Base-by-base conservation (phyloP, 2,329 filamentous ascomycete species). In the Thielaviopsis populi region DNA sequence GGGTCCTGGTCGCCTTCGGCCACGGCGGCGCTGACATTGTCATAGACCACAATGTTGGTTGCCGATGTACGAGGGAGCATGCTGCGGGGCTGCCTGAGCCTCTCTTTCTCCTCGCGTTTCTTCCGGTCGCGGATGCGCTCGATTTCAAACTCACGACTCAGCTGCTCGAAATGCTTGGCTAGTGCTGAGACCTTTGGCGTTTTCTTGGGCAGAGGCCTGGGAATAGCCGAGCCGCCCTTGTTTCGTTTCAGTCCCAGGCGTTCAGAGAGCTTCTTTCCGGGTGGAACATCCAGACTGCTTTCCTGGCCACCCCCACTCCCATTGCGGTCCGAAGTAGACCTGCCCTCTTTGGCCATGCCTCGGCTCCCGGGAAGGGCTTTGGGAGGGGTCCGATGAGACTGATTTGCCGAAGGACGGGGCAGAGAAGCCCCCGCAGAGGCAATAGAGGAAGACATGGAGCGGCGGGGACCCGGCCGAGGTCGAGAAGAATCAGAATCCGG, bases 71-170 rank as follows among this genome's bases (percentile, higher is more conserved):
- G 83, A 22, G 94, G 92, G 24, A 84, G 74, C 72, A 92, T 92
- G 0, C 90, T 89, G 67, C 91, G 83, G 15, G 89, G 89, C 72
- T 82, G 79, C 53, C 80, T 78, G 24, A 83, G 81, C 10, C 59
- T 53, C 71, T 87, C 85, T 70, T 86, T 90, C 56, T 89, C 88
- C 30, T 89, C 88, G 66, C 89, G 80, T 72, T 91, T 87, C 69
- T 86, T 87, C 68, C 89, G 84, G 72, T 97, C 92, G 59, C 88
- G 86, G 68, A 95, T 83, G 54, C 94, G 83, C 74, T 99, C 92
- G 70, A 92, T 95, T 71, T 96, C 91, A 69, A 99, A 99, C 71
- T 99, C 95, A 27, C 91, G 86, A 69, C 91, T 96, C 64, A 99
- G 79, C 73, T 97, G 91, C 73, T 99, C 95, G 71, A 99, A 97